Evolutionary conservation across 306 rosid genomes (phyloP).

Genomic region (Gynostemma pentaphyllum): DNA sequence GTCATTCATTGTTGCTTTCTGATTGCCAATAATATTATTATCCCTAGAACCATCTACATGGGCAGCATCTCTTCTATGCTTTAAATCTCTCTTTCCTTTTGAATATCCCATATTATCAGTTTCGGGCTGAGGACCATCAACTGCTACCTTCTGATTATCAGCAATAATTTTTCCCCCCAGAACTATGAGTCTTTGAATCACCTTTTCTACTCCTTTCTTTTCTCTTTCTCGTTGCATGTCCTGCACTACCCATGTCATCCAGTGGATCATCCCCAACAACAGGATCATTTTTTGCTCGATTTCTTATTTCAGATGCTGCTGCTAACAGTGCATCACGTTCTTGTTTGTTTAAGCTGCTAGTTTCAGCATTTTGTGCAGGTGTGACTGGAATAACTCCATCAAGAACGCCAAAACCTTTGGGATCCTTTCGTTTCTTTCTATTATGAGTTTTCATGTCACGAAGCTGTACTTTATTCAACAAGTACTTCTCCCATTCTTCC

Average conservation of each 20-base stretch:
- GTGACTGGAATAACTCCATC: slow-evolving; percentile 70
- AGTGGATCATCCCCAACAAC: slow-evolving; percentile 31
- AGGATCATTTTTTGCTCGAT: slow-evolving; percentile 31
- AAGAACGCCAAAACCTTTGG: slow-evolving; percentile 96
- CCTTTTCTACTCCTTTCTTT: slow-evolving; percentile 42
- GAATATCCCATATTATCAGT: not conserved
- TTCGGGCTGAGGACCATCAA: slow-evolving; percentile 2
- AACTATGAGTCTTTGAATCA: slow-evolving; percentile 19
- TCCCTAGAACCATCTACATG: not conserved
- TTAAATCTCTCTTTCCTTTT: not conserved
- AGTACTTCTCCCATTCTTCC: slow-evolving; percentile 86
- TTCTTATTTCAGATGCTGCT: slow-evolving; percentile 68
- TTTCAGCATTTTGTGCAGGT: slow-evolving; percentile 48
- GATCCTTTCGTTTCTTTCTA: slow-evolving; percentile 74
- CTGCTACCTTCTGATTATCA: slow-evolving; percentile 22
- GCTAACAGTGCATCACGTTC: slow-evolving; percentile 73
- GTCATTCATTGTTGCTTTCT: slow-evolving; percentile 24
- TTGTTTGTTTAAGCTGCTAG: slow-evolving; percentile 61
- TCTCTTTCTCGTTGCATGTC: slow-evolving; percentile 41
- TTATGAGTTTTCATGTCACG: slow-evolving; percentile 47
- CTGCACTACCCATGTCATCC: slow-evolving; percentile 22
- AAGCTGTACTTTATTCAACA: slow-evolving; percentile 75
- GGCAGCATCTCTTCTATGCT: not conserved
- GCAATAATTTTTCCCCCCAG: slow-evolving; percentile 18
- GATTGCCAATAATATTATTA: slow-evolving; percentile 13